Conservation (phyloP, 2,329 filamentous ascomycete genomes). For the Calonectria hawksworthii region DNA sequence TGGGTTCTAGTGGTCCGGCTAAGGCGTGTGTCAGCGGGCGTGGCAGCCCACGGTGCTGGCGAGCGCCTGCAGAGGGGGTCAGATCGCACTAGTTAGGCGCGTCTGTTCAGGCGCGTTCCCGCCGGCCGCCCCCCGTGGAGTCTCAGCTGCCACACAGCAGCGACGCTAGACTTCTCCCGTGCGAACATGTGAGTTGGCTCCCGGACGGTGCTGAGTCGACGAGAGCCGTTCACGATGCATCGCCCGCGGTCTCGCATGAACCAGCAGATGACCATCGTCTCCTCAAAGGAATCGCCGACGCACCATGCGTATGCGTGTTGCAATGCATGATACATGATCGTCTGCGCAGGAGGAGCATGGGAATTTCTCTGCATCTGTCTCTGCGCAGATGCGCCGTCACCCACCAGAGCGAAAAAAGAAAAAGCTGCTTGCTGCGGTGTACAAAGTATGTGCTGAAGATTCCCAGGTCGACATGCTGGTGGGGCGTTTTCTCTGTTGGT, state of each 20-base stretch:
- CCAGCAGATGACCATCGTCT: background rate
- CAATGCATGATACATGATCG: background rate
- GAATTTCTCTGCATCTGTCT: background rate
- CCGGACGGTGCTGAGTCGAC: background rate
- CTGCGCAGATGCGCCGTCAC: background rate
- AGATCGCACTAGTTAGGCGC: constrained; percentile 25
- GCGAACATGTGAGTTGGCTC: constrained; percentile 11
- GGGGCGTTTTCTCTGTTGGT: constrained; percentile 11
- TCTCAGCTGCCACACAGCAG: constrained; percentile 12
- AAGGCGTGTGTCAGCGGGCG: background rate
- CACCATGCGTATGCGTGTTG: constrained; percentile 20
- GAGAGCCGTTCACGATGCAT: background rate
- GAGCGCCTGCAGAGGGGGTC: constrained; percentile 11
- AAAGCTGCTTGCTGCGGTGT: constrained; percentile 8
- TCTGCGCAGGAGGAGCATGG: background rate
- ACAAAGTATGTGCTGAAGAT: background rate
- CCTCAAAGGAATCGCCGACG: background rate
- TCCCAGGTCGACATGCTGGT: background rate
- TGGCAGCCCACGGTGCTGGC: constrained; percentile 4
- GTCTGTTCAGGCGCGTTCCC: constrained; percentile 24
- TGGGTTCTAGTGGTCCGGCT: constrained; percentile 10
- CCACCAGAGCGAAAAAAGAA: constrained; percentile 2
- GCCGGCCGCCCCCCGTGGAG: constrained; percentile 11
- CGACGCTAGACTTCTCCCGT: constrained; percentile 6
- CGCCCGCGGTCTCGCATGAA: constrained; percentile 23